Percentiles rank a stretch among this genome's conserved stretches.
Evolutionary conservation across 176 grass and related monocot genomes (phyloP).

Genomic region (Oryza glumipatula): DNA sequence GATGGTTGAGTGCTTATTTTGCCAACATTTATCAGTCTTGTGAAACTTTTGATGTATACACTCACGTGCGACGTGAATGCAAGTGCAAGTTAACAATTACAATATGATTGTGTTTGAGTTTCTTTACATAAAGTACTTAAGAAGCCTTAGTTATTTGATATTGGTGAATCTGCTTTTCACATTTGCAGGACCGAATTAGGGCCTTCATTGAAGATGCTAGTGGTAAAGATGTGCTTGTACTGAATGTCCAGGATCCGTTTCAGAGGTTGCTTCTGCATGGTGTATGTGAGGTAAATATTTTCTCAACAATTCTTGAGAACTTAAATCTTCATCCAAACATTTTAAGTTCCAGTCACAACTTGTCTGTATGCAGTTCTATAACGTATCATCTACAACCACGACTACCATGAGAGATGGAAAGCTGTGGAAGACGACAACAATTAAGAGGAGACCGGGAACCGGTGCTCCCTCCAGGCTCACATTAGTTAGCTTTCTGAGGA

Average conservation of each 20-base stretch:
- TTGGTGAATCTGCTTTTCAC: neutral
- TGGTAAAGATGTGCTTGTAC: constrained; percentile 60
- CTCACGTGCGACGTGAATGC: neutral
- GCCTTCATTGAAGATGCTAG: constrained; percentile 48
- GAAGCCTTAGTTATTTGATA: neutral
- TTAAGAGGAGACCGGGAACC: constrained; percentile 66
- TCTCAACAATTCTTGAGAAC: neutral
- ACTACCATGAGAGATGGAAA: constrained; percentile 55
- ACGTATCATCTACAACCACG: constrained; percentile 60
- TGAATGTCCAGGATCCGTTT: constrained; percentile 85
- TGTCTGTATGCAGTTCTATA: constrained; percentile 69
- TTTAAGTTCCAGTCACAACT: neutral
- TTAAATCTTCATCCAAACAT: neutral
- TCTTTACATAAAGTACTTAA: neutral
- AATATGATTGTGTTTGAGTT: neutral
- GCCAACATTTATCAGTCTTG: neutral
- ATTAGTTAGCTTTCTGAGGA: constrained; percentile 67
- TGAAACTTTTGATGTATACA: neutral
- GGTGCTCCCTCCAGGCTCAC: constrained; percentile 67
- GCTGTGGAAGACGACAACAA: constrained; percentile 62
- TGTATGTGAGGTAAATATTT: constrained; percentile 77
- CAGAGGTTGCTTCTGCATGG: constrained; percentile 84
- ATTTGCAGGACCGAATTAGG: constrained; percentile 61
- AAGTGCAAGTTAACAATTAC: neutral
- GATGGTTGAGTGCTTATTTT: neutral